phyloP scores from a whole-genome alignment of 2,329 filamentous ascomycete genomes.

The Botrytis fragariae region DNA sequence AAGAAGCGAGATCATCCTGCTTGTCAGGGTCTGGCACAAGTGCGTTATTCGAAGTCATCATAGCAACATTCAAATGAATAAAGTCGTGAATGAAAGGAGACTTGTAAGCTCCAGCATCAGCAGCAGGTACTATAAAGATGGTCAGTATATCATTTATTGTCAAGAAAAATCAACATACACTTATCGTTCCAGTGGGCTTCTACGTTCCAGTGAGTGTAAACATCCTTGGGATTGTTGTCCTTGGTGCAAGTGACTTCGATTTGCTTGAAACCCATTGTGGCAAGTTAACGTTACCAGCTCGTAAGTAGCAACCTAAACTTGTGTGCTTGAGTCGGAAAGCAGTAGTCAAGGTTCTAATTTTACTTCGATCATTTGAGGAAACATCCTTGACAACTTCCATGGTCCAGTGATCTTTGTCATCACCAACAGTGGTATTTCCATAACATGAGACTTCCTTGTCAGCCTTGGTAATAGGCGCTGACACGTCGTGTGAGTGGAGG shows the following conservation, averaged over 20 bases:
- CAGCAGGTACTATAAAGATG: constrained; percentile 66
- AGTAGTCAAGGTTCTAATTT: constrained; percentile 86
- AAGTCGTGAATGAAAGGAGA: constrained; percentile 98
- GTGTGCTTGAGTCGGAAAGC: constrained; percentile 85
- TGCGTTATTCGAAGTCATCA: constrained; percentile 99
- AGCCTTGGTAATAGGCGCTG: constrained; percentile 83
- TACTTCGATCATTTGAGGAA: constrained; percentile 72
- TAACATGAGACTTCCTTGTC: constrained; percentile 95
- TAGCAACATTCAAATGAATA: constrained; percentile 95
- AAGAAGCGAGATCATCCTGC: constrained; percentile 94
- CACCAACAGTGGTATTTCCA: constrained; percentile 90
- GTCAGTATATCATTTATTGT: constrained; percentile 36
- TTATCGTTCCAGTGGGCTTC: constrained; percentile 93
- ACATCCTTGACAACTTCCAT: constrained; percentile 90
- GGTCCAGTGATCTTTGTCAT: constrained; percentile 97
- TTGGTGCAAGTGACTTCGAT: constrained; percentile 96
- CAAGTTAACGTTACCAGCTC: constrained; percentile 91
- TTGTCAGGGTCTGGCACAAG: constrained; percentile 97
- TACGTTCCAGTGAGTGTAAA: constrained; percentile 98
- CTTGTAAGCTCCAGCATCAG: constrained; percentile 88
- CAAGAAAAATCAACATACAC: constrained; percentile 56
- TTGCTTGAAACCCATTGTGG: constrained; percentile 99
- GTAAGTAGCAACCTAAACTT: constrained; percentile 84
- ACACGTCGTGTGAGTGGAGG: constrained; percentile 87
- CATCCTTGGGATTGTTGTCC: constrained; percentile 85